A percentile compares a stretch with the other conserved stretches of the same genome.
Evolutionary conservation across 2,329 filamentous ascomycete species (phyloP).

Genomic region (Curvularia eragrostidis): DNA sequence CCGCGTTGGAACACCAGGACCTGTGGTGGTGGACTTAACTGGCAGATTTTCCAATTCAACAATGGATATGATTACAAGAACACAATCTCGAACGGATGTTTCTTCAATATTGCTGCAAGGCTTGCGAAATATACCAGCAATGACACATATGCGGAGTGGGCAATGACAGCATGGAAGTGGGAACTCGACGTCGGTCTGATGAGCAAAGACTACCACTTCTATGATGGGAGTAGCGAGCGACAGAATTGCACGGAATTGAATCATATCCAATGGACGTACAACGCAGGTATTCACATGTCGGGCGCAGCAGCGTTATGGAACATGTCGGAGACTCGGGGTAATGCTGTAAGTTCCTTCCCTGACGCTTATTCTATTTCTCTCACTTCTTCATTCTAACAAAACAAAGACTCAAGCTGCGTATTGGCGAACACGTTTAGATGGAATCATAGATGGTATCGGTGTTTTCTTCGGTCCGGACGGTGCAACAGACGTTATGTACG

Average conservation of each 20-base stretch:
- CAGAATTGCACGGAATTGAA: conserved; percentile 53
- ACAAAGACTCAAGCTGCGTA: conserved; percentile 22
- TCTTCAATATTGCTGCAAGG: conserved; percentile 79
- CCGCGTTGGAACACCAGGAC: conserved; percentile 69
- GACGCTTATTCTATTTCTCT: too few relatives aligned
- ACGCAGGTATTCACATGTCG: conserved; percentile 53
- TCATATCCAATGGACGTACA: conserved; percentile 56
- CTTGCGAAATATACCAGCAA: conserved; percentile 71
- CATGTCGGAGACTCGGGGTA: conserved; percentile 49
- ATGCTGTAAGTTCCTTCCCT: conserved; percentile 13
- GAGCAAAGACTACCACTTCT: conserved; percentile 53
- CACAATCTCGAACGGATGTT: conserved; percentile 74
- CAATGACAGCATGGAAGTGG: conserved; percentile 66
- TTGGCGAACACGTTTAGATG: conserved; percentile 35
- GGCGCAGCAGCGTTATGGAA: conserved; percentile 57
- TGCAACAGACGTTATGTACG: conserved; percentile 51
- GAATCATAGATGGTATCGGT: conserved; percentile 45
- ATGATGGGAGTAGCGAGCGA: conserved; percentile 53
- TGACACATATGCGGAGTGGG: conserved; percentile 62
- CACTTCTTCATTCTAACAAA: conserved; percentile 17
- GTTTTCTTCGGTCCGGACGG: conserved; percentile 57
- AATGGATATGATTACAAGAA: conserved; percentile 82
- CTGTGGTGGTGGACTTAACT: conserved; percentile 70
- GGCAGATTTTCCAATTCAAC: conserved; percentile 79
- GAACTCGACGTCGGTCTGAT: conserved; percentile 57